A percentile compares a stretch with the other conserved stretches of the same genome.
These are phyloP conservation scores for Albifimbria verrucaria DNA, from an alignment of 2,329 filamentous ascomycete species.

Conservation along the genomic window DNA sequence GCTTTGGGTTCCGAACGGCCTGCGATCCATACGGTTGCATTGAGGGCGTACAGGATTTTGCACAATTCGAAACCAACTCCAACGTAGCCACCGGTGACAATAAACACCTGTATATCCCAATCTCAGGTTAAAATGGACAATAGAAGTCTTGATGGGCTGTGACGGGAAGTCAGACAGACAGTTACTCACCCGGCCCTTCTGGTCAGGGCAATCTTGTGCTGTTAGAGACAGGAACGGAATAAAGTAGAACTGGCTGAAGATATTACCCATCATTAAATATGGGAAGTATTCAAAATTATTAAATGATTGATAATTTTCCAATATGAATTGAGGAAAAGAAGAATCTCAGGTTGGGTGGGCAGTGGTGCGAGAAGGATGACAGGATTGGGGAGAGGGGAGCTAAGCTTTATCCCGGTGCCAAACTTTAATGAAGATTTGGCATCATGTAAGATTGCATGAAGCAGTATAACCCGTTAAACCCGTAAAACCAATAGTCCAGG, in stretches of 20 bases:
- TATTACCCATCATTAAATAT: background rate
- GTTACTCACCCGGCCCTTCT: background rate
- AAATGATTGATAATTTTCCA: too few species aligned
- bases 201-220: background rate
- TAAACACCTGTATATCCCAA: background rate
- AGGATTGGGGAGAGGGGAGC: too few species aligned
- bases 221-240: background rate
- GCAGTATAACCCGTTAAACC: too few species aligned
- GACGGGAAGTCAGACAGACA: background rate
- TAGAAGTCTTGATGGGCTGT: background rate
- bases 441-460: too few species aligned
- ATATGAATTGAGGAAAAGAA: too few species aligned
- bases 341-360: too few species aligned
- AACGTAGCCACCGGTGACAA: background rate
- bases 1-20: background rate
- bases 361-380: too few species aligned
- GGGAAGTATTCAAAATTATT: too few species aligned
- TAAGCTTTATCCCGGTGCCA: too few species aligned
- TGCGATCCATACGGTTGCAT: background rate
- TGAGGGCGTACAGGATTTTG: background rate
- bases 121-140: background rate
- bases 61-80: background rate
- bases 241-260: background rate
- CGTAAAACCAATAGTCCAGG: too few species aligned
- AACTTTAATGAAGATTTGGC: too few species aligned